Conservation (phyloP, 192 early-diverging fungal species). For the Geranomyces variabilis region DNA sequence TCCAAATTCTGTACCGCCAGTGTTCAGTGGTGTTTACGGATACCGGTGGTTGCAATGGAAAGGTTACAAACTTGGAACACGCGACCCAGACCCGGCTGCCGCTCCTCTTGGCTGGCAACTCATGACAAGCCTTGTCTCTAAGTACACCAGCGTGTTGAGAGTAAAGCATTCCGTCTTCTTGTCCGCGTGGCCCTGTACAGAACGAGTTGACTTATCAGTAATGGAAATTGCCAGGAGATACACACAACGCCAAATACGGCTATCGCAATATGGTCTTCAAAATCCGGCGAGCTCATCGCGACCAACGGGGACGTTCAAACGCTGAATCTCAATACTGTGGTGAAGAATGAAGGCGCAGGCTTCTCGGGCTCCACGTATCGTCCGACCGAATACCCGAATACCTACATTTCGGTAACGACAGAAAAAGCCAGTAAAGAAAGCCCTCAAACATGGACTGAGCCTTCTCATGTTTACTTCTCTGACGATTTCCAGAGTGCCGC, state of each 20-base stretch:
- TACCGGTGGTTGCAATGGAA: not conserved
- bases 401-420: too few relatives aligned
- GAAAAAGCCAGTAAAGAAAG: too few relatives aligned
- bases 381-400: too few relatives aligned
- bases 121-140: not conserved
- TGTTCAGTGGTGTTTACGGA: too few relatives aligned
- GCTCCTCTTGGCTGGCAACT: not conserved
- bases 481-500: too few relatives aligned
- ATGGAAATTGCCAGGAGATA: not conserved
- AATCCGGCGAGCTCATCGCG: not conserved
- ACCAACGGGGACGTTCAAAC: not conserved
- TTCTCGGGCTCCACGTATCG: too few relatives aligned
- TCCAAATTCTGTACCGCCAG: too few relatives aligned
- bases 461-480: too few relatives aligned
- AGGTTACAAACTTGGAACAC: not conserved
- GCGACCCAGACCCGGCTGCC: not conserved
- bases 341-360: not conserved
- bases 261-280: constrained; percentile 6
- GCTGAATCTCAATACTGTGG: not conserved
- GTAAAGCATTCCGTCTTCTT: too few relatives aligned
- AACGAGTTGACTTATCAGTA: too few relatives aligned
- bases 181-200: too few relatives aligned
- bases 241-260: constrained; percentile 14
- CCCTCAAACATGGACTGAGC: too few relatives aligned
- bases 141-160: not conserved